Evolutionary conservation across 2,329 filamentous ascomycete species (phyloP).

Genomic region (Sporothrix curviconia): DNA sequence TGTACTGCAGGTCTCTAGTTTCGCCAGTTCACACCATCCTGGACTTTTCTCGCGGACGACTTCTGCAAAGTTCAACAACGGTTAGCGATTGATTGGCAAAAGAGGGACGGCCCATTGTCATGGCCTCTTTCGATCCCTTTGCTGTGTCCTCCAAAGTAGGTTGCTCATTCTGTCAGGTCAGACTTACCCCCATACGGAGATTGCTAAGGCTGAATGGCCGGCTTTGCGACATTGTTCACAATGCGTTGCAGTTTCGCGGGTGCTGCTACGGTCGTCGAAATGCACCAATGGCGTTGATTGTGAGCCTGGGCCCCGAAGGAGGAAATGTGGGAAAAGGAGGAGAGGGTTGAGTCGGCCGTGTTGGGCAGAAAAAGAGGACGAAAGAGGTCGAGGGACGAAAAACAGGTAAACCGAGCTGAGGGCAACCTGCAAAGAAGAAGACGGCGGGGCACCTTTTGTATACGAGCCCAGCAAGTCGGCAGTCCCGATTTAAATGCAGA

Average conservation of each 20-base stretch:
- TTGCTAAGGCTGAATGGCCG: conserved; percentile 80
- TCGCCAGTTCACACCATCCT: conserved; percentile 96
- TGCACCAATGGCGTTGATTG: conserved; percentile 12
- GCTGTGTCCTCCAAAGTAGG: too few species aligned
- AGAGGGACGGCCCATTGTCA: too few species aligned
- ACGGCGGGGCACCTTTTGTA: not conserved
- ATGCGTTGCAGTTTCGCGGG: conserved; percentile 15
- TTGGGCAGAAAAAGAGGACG: conserved; percentile 24
- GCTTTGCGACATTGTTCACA: conserved; percentile 70
- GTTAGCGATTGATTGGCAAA: not conserved
- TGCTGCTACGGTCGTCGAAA: conserved; percentile 22
- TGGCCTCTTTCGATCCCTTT: too few species aligned
- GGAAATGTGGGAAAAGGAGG: conserved; percentile 11
- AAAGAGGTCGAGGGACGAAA: not conserved
- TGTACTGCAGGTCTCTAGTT: conserved; percentile 94
- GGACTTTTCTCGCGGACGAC: conserved; percentile 97
- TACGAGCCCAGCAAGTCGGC: too few species aligned
- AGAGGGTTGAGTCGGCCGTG: conserved; percentile 27
- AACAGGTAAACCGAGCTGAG: not conserved
- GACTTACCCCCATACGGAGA: conserved; percentile 95
- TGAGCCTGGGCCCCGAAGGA: conserved; percentile 20
- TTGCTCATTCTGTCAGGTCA: too few species aligned
- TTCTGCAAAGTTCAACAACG: conserved; percentile 49
- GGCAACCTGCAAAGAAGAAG: not conserved
- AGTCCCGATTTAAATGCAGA: not conserved